phyloP scores from a whole-genome alignment of 768 basidiomycete species.

The Tricholoma bakamatsutake region DNA sequence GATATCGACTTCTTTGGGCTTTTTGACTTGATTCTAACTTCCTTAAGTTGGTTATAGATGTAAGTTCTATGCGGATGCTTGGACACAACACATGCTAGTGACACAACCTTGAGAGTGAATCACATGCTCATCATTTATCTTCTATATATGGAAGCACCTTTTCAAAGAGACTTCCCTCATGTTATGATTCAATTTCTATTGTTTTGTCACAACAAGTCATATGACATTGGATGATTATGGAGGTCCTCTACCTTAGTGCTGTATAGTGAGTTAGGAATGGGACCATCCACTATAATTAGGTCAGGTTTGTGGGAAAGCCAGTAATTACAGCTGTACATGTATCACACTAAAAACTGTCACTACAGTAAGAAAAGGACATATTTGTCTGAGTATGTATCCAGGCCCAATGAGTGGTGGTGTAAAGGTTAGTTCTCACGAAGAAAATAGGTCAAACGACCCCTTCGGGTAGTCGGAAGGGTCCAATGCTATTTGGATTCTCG shows the following conservation, averaged over 20 bases:
- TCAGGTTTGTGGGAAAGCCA: no score
- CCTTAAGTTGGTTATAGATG: background rate
- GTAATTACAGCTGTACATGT: no score
- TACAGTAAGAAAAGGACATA: no score
- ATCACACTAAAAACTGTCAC: no score
- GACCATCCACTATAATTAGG: no score
- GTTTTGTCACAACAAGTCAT: background rate
- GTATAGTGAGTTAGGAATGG: no score
- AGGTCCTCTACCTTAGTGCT: slow-evolving; percentile 6
- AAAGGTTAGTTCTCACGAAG: no score
- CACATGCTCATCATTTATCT: background rate
- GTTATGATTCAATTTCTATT: background rate
- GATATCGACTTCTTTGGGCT: background rate
- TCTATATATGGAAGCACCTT: background rate
- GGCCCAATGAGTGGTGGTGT: no score
- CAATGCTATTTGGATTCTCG: no score
- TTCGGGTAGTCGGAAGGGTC: no score
- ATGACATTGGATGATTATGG: slow-evolving; percentile 2
- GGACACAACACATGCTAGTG: background rate
- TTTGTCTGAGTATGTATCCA: no score
- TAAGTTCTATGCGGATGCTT: background rate
- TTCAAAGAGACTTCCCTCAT: background rate
- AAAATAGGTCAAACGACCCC: no score
- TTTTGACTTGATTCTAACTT: background rate
- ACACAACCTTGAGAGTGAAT: background rate